phyloP scores from a whole-genome alignment of 2,329 filamentous ascomycete species.

The Colletotrichum plurivorum region DNA sequence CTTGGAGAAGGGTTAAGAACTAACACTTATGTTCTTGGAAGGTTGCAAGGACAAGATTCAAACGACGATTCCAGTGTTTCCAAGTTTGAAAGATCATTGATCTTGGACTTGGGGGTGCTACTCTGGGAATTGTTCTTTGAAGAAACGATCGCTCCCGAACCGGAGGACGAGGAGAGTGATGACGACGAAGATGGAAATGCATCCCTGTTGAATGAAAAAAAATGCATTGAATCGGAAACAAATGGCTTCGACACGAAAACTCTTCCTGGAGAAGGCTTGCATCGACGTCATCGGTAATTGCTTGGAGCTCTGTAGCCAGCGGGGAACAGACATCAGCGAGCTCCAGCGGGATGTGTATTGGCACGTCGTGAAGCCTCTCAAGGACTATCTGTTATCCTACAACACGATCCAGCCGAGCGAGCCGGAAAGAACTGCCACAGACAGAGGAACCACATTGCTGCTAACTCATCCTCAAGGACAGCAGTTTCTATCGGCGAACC shows the following conservation, averaged over 20 bases:
- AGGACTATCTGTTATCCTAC: not conserved
- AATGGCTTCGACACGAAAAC: not conserved
- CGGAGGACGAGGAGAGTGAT: not conserved
- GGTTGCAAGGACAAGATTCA: not conserved
- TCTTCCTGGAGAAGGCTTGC: not conserved
- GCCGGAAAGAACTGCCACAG: no score
- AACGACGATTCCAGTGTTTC: no score
- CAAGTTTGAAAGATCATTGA: no score
- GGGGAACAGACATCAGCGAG: not conserved
- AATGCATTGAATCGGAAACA: not conserved
- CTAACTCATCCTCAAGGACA: no score
- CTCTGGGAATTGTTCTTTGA: no score
- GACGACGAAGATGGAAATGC: not conserved
- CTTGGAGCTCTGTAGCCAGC: not conserved
- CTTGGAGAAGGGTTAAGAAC: not conserved
- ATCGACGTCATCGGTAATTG: not conserved
- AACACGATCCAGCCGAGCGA: not conserved
- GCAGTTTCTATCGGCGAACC: not conserved
- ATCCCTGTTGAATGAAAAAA: not conserved
- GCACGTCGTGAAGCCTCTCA: not conserved
- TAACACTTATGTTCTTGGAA: not conserved
- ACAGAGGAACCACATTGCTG: no score
- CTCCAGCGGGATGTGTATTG: not conserved
- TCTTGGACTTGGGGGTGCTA: no score
- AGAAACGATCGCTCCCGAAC: not conserved